These are phyloP conservation scores for Suhomyces sp. DNA, from an alignment of 805 yeast genomes.

Conservation along the genomic window DNA sequence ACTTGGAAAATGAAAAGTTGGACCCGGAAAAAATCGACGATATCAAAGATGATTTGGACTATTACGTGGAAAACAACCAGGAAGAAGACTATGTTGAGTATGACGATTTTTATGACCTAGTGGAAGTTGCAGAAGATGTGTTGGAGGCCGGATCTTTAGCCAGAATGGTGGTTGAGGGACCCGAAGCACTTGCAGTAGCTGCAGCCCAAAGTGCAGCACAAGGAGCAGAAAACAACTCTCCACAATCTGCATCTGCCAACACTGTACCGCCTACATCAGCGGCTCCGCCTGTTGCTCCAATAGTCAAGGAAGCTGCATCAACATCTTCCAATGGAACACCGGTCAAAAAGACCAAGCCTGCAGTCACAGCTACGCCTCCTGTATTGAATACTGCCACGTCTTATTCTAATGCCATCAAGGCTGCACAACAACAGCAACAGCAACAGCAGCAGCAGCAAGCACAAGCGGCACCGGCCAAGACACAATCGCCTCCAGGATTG, in stretches of 20 bases:
- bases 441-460: neutral
- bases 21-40: conserved; percentile 74
- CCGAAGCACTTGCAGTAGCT: conserved; percentile 1
- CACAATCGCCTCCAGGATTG: conserved; percentile 1
- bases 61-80: conserved; percentile 90
- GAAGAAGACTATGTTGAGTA: conserved; percentile 93
- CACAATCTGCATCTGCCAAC: neutral
- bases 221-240: conserved; percentile 5
- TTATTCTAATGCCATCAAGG: conserved; percentile 24
- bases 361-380: conserved; percentile 14
- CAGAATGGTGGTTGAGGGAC: conserved; percentile 17
- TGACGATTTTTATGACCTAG: conserved; percentile 85
- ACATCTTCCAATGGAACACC: conserved; percentile 11
- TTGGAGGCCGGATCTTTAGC: conserved; percentile 25
- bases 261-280: conserved; percentile 7
- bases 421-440: conserved; percentile 3
- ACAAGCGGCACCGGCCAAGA: neutral
- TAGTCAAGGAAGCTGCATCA: neutral
- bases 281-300: neutral
- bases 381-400: conserved; percentile 17
- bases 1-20: conserved; percentile 75
- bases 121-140: conserved; percentile 55
- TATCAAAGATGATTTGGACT: conserved; percentile 84
- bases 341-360: conserved; percentile 14
- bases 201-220: neutral